Evolutionary conservation across 2,329 filamentous ascomycete species (phyloP).

Genomic region (Magnaporthales sp.): DNA sequence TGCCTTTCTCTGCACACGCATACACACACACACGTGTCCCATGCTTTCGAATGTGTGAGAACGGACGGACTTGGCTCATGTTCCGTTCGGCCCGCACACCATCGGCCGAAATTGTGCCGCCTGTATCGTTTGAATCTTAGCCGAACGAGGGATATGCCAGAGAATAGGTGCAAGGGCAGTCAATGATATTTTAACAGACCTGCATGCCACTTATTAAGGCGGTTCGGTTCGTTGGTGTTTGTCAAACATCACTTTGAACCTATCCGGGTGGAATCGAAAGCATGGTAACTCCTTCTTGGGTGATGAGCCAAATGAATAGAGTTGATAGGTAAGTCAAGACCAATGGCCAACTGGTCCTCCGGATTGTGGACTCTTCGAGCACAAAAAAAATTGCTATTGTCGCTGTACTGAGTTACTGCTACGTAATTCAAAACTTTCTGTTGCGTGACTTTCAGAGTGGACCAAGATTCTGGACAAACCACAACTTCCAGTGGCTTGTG

Average conservation of each 20-base stretch:
- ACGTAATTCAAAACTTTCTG: background rate
- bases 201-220: background rate
- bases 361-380: background rate
- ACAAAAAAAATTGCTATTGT: background rate
- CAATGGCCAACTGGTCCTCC: background rate
- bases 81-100: background rate
- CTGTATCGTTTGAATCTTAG: background rate
- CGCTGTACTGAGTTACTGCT: background rate
- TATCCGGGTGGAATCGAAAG: background rate
- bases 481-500: background rate
- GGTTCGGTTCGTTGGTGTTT: background rate
- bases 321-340: background rate
- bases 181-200: background rate
- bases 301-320: background rate
- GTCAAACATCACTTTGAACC: background rate
- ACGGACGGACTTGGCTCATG: background rate
- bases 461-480: background rate
- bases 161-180: background rate
- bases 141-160: background rate
- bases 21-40: background rate
- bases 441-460: background rate
- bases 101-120: background rate
- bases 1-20: background rate
- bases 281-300: background rate
- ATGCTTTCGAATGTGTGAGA: background rate